A percentile compares a stretch with the other conserved stretches of the same genome.
Conservation (phyloP, 495 filamentous ascomycete species). For the Hypoxylon cercidicola region DNA sequence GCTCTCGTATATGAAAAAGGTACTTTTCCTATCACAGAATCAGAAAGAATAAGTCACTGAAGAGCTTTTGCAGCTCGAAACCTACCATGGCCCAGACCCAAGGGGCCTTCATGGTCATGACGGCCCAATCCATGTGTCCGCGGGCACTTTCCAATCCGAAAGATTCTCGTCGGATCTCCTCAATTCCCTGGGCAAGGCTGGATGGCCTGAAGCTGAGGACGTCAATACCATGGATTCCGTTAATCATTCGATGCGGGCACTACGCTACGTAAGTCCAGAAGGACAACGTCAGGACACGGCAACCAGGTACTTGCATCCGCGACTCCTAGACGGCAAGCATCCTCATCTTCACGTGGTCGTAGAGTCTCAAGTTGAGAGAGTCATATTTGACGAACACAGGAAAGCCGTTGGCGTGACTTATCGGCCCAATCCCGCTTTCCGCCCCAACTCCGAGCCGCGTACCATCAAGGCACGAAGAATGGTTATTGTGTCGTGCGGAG, state of each 20-base stretch:
- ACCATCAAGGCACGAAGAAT: conserved; percentile 4
- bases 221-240: conserved; percentile 31
- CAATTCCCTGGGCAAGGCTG: conserved; percentile 46
- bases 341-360: conserved; percentile 63
- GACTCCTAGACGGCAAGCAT: conserved; percentile 53
- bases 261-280: conserved; percentile 40
- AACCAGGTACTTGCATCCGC: conserved; percentile 53
- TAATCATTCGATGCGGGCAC: conserved; percentile 32
- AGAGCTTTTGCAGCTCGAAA: conserved; percentile 51
- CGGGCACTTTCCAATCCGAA: conserved; percentile 43
- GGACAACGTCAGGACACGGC: conserved; percentile 45
- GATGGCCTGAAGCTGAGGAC: conserved; percentile 34
- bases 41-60: background rate
- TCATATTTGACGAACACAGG: conserved; percentile 56
- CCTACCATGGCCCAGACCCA: conserved; percentile 49
- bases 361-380: conserved; percentile 56
- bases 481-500: conserved; percentile 60
- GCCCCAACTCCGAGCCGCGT: background rate
- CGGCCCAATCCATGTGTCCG: conserved; percentile 60
- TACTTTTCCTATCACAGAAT: conserved; percentile 21
- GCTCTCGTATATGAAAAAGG: conserved; percentile 61
- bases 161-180: conserved; percentile 42
- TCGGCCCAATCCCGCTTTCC: conserved; percentile 30
- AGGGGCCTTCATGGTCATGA: conserved; percentile 53
- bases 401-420: conserved; percentile 56